These are phyloP conservation scores for Francoa sonchifolia DNA, from an alignment of 441 rosid species.

Conservation along the genomic window DNA sequence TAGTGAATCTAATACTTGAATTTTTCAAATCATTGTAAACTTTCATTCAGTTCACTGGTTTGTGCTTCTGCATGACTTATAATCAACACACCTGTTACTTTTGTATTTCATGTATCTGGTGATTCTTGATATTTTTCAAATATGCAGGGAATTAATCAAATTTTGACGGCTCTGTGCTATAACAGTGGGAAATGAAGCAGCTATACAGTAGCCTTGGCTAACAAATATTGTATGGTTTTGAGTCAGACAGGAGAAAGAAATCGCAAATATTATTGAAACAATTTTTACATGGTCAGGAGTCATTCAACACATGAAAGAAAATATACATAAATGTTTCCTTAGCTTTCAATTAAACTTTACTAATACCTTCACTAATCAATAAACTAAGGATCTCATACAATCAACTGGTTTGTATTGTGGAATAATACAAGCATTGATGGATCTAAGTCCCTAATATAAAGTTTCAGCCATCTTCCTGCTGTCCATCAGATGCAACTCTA, in stretches of 20 bases:
- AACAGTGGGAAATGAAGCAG: conserved; percentile 1
- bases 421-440: conserved; percentile 10
- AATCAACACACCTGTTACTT: not conserved
- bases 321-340: conserved; percentile 15
- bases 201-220: not conserved
- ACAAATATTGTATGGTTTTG: not conserved
- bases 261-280: conserved; percentile 1
- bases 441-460: conserved; percentile 1
- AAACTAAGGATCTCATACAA: too few relatives aligned
- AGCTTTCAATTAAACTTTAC: conserved; percentile 7
- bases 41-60: not conserved
- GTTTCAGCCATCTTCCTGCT: conserved; percentile 5
- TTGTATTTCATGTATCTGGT: conserved; percentile 8
- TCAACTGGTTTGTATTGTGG: conserved; percentile 6
- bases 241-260: not conserved
- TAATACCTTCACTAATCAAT: conserved; percentile 9
- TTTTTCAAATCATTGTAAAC: conserved; percentile 48
- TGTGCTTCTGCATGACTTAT: conserved; percentile 7
- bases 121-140: conserved; percentile 7
- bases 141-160: conserved; percentile 16
- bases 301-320: not conserved
- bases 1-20: conserved; percentile 46
- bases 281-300: conserved; percentile 4
- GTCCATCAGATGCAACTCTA: conserved; percentile 10
- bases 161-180: conserved; percentile 5